phyloP scores from a whole-genome alignment of 2,329 filamentous ascomycete species.

The Epichloe festucae region DNA sequence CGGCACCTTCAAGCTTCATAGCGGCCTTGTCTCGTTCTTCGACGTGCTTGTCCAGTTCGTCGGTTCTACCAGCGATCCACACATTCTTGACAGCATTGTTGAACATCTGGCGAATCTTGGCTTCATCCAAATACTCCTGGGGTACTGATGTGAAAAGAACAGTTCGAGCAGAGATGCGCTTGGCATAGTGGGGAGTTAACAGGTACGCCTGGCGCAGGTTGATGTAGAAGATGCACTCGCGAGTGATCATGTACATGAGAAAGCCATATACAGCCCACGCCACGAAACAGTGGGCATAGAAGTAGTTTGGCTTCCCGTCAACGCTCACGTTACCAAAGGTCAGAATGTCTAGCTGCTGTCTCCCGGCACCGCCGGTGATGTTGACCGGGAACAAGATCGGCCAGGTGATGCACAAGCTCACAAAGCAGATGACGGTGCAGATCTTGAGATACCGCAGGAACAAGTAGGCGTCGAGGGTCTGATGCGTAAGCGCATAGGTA shows the following conservation, averaged over 20 bases:
- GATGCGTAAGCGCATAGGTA: constrained; percentile 70
- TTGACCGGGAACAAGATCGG: constrained; percentile 77
- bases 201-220: constrained; percentile 89
- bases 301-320: constrained; percentile 45
- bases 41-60: constrained; percentile 64
- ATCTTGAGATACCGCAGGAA: constrained; percentile 78
- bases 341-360: constrained; percentile 45
- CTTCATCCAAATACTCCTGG: constrained; percentile 58
- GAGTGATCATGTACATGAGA: constrained; percentile 76
- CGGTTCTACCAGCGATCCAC: constrained; percentile 69
- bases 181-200: constrained; percentile 70
- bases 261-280: constrained; percentile 80
- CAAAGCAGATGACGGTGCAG: constrained; percentile 61
- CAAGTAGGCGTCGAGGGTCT: constrained; percentile 79
- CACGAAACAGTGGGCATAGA: constrained; percentile 70
- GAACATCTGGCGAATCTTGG: constrained; percentile 63
- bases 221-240: constrained; percentile 87
- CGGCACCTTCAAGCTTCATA: constrained; percentile 68
- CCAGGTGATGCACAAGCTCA: constrained; percentile 72
- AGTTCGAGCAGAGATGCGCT: constrained; percentile 76
- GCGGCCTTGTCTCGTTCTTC: constrained; percentile 62
- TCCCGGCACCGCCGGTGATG: constrained; percentile 58
- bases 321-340: constrained; percentile 30
- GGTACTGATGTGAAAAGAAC: constrained; percentile 89
- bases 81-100: constrained; percentile 66